These are phyloP conservation scores for Zizania palustris DNA, from an alignment of 202 grass and related monocot genomes.

Conservation along the genomic window DNA sequence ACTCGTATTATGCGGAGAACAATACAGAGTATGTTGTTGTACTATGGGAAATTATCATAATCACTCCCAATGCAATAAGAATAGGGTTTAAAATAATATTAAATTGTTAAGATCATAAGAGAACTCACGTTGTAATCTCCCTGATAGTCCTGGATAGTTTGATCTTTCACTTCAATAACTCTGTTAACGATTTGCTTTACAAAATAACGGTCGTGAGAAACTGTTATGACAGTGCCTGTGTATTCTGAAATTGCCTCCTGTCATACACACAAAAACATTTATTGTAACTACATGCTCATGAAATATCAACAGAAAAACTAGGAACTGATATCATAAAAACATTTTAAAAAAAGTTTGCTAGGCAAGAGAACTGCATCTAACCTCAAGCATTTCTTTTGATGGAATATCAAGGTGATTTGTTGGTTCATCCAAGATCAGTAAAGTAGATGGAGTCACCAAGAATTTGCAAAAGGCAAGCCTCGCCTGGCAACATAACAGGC, in stretches of 20 bases:
- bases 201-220: constrained; percentile 97
- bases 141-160: constrained; percentile 80
- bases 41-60: constrained; percentile 18
- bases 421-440: constrained; percentile 95
- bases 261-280: constrained; percentile 39
- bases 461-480: constrained; percentile 99
- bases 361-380: constrained; percentile 43
- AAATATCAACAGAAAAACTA: constrained; percentile 12
- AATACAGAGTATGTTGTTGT: background rate
- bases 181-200: constrained; percentile 94
- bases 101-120: constrained; percentile 29
- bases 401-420: constrained; percentile 99
- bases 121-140: constrained; percentile 95
- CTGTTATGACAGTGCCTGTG: constrained; percentile 81
- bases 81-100: background rate
- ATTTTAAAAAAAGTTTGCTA: constrained; percentile 10
- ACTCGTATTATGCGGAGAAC: background rate
- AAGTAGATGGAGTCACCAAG: constrained; percentile 97
- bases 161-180: constrained; percentile 88
- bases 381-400: constrained; percentile 99
- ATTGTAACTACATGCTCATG: constrained; percentile 34
- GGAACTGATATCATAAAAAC: constrained; percentile 7
- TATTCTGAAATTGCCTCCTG: constrained; percentile 99
- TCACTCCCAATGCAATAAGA: background rate
- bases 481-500: constrained; percentile 58